Conservation (phyloP, 495 filamentous ascomycete genomes). For the Daldinia loculata region DNA sequence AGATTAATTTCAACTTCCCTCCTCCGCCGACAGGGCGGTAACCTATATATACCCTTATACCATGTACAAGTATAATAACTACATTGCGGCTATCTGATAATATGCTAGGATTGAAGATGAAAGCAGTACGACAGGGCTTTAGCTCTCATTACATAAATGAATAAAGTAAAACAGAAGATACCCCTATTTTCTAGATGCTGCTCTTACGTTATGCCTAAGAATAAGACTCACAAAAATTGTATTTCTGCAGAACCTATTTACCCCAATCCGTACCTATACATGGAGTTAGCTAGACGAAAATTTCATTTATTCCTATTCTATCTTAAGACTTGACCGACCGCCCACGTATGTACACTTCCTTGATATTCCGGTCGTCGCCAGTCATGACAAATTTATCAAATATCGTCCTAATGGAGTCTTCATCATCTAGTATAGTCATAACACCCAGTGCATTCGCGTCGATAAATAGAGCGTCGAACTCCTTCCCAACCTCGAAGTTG, state of each 20-base stretch:
- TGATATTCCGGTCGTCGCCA: slow-evolving; percentile 71
- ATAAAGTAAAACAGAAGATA: not conserved
- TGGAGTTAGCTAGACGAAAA: not conserved
- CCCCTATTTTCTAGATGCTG: not conserved
- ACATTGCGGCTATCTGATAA: not conserved
- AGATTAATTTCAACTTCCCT: slow-evolving; percentile 44
- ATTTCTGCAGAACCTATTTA: not conserved
- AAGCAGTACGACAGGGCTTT: not conserved
- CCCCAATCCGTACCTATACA: not conserved
- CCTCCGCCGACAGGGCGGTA: slow-evolving; percentile 41
- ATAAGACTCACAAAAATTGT: not conserved
- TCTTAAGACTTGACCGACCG: slow-evolving; percentile 53
- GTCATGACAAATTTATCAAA: slow-evolving; percentile 75
- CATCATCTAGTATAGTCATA: slow-evolving; percentile 63
- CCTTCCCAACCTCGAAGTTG: slow-evolving; percentile 66
- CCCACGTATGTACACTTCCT: slow-evolving; percentile 65
- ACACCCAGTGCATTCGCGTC: slow-evolving; percentile 55
- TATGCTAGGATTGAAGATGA: not conserved
- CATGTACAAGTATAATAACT: slow-evolving; percentile 5
- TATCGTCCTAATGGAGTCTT: slow-evolving; percentile 55
- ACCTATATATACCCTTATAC: slow-evolving; percentile 5
- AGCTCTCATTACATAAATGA: not conserved
- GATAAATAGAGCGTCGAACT: slow-evolving; percentile 71
- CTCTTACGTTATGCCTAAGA: not conserved
- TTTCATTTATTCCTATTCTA: not conserved